phyloP scores from a whole-genome alignment of 768 basidiomycete genomes.

The Kockovaella imperatae region DNA sequence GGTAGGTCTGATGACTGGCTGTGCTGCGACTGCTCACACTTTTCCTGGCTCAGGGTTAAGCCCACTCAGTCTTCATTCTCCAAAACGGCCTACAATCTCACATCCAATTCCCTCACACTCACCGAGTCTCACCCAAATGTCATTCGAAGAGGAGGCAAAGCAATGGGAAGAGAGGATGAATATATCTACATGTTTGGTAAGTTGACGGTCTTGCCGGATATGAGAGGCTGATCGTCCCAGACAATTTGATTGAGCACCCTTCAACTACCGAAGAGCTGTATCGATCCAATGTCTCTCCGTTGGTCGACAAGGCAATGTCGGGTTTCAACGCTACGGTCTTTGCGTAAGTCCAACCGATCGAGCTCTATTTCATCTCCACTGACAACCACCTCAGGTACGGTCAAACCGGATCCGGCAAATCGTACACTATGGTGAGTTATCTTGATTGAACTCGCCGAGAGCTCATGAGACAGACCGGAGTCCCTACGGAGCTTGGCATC shows the following conservation, averaged over 20 bases:
- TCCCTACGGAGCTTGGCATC: conserved; percentile 34
- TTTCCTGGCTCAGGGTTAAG: conserved; percentile 23
- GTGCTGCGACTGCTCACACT: not conserved
- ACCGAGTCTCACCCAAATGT: conserved; percentile 41
- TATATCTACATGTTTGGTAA: conserved; percentile 42
- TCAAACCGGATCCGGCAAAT: conserved; percentile 42
- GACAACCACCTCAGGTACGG: conserved; percentile 28
- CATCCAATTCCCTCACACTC: conserved; percentile 28
- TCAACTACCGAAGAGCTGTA: conserved; percentile 36
- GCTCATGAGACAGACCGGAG: conserved; percentile 29
- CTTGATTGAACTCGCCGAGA: not conserved
- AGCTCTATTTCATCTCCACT: not conserved
- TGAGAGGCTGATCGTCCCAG: conserved; percentile 4
- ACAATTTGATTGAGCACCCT: conserved; percentile 34
- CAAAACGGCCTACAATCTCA: conserved; percentile 32
- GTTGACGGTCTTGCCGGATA: conserved; percentile 8
- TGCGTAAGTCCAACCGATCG: conserved; percentile 19
- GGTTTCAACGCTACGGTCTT: conserved; percentile 45
- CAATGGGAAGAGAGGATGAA: conserved; percentile 37
- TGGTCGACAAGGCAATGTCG: conserved; percentile 43
- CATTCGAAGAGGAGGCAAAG: conserved; percentile 38
- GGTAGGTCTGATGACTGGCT: conserved; percentile 21
- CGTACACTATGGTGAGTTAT: conserved; percentile 35
- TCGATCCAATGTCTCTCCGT: conserved; percentile 28
- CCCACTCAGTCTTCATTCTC: conserved; percentile 27